A percentile compares a stretch with the other conserved stretches of the same genome.
Conservation (phyloP, 179 eudicot species). For the Vitellaria paradoxa region DNA sequence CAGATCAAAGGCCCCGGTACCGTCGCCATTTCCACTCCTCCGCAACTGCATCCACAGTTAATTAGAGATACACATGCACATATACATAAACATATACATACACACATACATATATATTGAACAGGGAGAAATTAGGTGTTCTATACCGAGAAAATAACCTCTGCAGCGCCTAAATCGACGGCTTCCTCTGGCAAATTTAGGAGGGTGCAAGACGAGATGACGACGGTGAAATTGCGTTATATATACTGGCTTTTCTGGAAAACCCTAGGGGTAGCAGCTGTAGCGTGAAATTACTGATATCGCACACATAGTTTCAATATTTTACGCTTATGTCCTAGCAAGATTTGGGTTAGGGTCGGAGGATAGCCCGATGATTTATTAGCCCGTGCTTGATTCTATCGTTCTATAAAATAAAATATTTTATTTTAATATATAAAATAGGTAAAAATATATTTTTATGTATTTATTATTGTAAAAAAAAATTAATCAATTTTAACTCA, state of each 20-base stretch:
- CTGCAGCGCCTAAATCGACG: not conserved
- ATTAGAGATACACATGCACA: not conserved
- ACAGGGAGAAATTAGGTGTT: not conserved
- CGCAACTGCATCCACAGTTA: constrained; percentile 3
- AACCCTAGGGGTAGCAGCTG: constrained; percentile 18
- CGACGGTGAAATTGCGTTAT: not conserved
- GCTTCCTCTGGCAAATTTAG: constrained; percentile 3
- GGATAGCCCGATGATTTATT: too few species aligned
- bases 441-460: too few species aligned
- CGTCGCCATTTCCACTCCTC: constrained; percentile 58
- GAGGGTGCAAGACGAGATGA: not conserved
- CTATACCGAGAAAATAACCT: not conserved
- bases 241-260: not conserved
- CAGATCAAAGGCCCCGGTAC: constrained; percentile 85
- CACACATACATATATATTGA: not conserved
- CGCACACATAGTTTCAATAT: too few species aligned
- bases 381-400: too few species aligned
- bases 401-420: too few species aligned
- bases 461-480: too few species aligned
- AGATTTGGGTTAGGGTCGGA: not conserved
- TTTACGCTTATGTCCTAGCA: not conserved
- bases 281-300: not conserved
- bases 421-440: too few species aligned
- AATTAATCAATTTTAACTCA: too few species aligned
- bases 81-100: not conserved